Evolutionary conservation across 495 filamentous ascomycete species (phyloP).

Genomic region (Saxophila tyrrhenica): DNA sequence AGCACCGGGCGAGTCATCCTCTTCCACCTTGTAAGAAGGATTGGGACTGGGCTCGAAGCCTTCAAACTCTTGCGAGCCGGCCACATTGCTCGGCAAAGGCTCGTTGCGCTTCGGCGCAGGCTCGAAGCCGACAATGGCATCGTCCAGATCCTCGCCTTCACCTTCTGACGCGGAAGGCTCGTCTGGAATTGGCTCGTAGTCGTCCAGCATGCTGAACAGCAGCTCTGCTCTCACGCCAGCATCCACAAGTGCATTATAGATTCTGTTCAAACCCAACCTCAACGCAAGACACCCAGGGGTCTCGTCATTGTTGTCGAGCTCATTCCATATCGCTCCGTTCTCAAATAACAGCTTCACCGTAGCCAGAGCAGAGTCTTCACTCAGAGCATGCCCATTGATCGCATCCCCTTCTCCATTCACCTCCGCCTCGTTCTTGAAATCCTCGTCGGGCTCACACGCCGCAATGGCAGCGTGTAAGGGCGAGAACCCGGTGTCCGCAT

Average conservation of each 20-base stretch:
- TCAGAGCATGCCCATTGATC: constrained; percentile 22
- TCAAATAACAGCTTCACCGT: constrained; percentile 68
- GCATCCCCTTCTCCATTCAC: constrained; percentile 18
- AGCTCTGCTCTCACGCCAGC: constrained; percentile 88
- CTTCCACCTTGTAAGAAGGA: constrained; percentile 18
- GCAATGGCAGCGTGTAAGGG: constrained; percentile 87
- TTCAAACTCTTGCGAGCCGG: constrained; percentile 7
- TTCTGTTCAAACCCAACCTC: constrained; percentile 53
- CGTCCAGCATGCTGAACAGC: constrained; percentile 41
- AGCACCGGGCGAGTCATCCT: neutral
- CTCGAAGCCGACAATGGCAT: constrained; percentile 15
- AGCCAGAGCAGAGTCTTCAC: constrained; percentile 44
- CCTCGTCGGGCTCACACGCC: constrained; percentile 49
- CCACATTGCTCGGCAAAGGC: constrained; percentile 1
- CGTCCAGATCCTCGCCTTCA: constrained; percentile 12
- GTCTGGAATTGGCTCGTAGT: constrained; percentile 51
- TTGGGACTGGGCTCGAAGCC: constrained; percentile 17
- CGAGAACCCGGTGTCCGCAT: constrained; percentile 72
- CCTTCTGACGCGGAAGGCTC: constrained; percentile 33
- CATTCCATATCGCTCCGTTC: constrained; percentile 94
- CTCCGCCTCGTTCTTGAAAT: constrained; percentile 5
- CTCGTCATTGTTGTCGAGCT: constrained; percentile 72
- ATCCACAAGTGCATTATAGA: constrained; percentile 81
- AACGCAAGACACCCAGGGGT: constrained; percentile 83
- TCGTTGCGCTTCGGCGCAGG: constrained; percentile 1